A percentile compares a stretch with the other conserved stretches of the same genome.
Conservation (phyloP, 2,329 filamentous ascomycete species). For the Penicillium sp. region DNA sequence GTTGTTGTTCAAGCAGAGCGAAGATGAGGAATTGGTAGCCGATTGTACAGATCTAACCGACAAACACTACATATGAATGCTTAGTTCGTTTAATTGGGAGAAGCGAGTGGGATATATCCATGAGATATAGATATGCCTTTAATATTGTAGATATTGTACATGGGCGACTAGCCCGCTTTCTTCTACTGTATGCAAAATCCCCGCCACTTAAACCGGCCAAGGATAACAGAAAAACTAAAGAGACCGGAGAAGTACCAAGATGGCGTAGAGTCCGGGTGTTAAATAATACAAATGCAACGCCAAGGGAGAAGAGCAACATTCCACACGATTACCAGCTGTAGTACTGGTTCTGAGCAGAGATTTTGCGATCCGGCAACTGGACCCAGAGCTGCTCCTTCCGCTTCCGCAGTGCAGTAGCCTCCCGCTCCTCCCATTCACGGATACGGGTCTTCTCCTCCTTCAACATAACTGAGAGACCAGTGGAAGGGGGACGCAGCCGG, state of each 20-base stretch:
- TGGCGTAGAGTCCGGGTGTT: neutral
- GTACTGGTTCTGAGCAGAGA: conserved; percentile 83
- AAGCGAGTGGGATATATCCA: neutral
- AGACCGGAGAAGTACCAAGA: neutral
- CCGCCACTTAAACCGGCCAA: neutral
- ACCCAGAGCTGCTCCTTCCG: conserved; percentile 78
- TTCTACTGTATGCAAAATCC: conserved; percentile 2
- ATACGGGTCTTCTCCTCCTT: conserved; percentile 94
- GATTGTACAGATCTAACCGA: neutral
- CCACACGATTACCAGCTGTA: conserved; percentile 73
- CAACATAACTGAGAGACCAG: conserved; percentile 75
- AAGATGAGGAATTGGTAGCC: neutral
- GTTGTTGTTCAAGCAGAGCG: conserved; percentile 50
- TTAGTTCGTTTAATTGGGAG: neutral
- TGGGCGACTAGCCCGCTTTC: conserved; percentile 5
- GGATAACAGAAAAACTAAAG: neutral
- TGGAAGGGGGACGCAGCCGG: conserved; percentile 68
- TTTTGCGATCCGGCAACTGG: conserved; percentile 80
- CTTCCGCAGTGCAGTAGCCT: conserved; percentile 75
- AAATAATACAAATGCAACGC: conserved; percentile 33
- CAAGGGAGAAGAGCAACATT: conserved; percentile 12
- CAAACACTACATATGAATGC: neutral
- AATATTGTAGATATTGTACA: conserved; percentile 7
- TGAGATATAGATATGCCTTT: neutral
- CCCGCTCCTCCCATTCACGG: conserved; percentile 73